These are phyloP conservation scores for Glarea lozoyensis DNA, from an alignment of 495 filamentous ascomycete genomes.

Conservation along the genomic window DNA sequence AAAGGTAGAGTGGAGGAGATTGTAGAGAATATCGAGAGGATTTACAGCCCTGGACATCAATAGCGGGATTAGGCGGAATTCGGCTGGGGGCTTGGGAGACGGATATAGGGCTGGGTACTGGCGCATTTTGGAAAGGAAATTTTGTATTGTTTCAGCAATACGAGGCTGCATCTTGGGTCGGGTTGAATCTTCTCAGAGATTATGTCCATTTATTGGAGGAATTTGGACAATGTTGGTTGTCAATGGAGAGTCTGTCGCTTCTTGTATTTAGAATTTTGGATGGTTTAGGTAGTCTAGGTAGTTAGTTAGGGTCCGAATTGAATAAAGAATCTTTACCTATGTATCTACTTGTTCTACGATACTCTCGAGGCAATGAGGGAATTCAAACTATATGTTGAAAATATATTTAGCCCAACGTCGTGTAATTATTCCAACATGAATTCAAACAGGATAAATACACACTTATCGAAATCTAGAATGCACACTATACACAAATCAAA, in stretches of 20 bases:
- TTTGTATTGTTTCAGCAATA: background rate
- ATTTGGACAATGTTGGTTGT: background rate
- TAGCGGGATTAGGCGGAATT: constrained; percentile 8
- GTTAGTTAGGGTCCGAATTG: background rate
- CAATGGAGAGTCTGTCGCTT: too few species aligned
- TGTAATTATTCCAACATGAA: too few species aligned
- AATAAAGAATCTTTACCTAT: too few species aligned
- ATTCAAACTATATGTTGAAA: too few species aligned
- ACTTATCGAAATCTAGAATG: too few species aligned
- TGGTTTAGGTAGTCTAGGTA: background rate
- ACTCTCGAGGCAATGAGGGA: too few species aligned
- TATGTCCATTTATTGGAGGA: background rate
- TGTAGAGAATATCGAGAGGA: constrained; percentile 16
- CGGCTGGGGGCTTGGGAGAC: background rate
- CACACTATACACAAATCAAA: background rate
- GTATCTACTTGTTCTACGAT: too few species aligned
- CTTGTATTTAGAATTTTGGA: background rate
- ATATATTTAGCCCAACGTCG: too few species aligned
- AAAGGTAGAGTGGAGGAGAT: constrained; percentile 15
- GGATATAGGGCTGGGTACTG: too few species aligned
- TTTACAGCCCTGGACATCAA: too few species aligned
- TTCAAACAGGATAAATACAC: too few species aligned
- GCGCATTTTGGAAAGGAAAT: background rate
- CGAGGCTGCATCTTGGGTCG: background rate
- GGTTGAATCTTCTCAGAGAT: background rate